A percentile compares a stretch with the other conserved stretches of the same genome.
Conservation (phyloP, 2,329 filamentous ascomycete genomes). For the Plectosphaerella plurivora region DNA sequence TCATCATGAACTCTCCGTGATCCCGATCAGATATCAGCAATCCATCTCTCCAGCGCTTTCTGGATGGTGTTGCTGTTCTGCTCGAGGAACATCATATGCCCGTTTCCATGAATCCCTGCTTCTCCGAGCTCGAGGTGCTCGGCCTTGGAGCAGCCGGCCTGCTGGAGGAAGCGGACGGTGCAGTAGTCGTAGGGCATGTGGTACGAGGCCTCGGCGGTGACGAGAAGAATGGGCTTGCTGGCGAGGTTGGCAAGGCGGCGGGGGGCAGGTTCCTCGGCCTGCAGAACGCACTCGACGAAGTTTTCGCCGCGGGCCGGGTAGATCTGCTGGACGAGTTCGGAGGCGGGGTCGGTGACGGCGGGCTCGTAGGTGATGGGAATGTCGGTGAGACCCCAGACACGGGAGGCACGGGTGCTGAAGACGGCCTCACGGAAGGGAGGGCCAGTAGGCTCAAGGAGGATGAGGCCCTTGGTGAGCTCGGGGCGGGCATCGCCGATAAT, state of each 20-base stretch:
- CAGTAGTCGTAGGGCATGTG: slow-evolving; percentile 42
- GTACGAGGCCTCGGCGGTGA: slow-evolving; percentile 38
- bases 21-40: too few species aligned
- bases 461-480: slow-evolving; percentile 31
- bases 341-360: slow-evolving; percentile 26
- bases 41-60: too few species aligned
- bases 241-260: slow-evolving; percentile 29
- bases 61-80: slow-evolving; percentile 33
- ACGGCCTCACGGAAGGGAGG: slow-evolving; percentile 40
- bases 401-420: slow-evolving; percentile 25
- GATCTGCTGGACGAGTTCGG: slow-evolving; percentile 26
- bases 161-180: slow-evolving; percentile 32
- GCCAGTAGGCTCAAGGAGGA: slow-evolving; percentile 41
- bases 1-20: too few species aligned
- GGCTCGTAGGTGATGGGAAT: slow-evolving; percentile 45
- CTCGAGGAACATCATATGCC: slow-evolving; percentile 45
- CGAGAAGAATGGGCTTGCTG: slow-evolving; percentile 28
- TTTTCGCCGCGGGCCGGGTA: slow-evolving; percentile 15
- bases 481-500: slow-evolving; percentile 37
- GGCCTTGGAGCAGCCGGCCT: slow-evolving; percentile 31
- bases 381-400: slow-evolving; percentile 41
- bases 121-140: slow-evolving; percentile 31
- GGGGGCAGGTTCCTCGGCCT: slow-evolving; percentile 27
- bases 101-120: slow-evolving; percentile 36
- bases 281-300: slow-evolving; percentile 24